A percentile compares a stretch with the other conserved stretches of the same genome.
Evolutionary conservation across 108 stramenopile species (phyloP).

Genomic region (Cyclotella sp.): DNA sequence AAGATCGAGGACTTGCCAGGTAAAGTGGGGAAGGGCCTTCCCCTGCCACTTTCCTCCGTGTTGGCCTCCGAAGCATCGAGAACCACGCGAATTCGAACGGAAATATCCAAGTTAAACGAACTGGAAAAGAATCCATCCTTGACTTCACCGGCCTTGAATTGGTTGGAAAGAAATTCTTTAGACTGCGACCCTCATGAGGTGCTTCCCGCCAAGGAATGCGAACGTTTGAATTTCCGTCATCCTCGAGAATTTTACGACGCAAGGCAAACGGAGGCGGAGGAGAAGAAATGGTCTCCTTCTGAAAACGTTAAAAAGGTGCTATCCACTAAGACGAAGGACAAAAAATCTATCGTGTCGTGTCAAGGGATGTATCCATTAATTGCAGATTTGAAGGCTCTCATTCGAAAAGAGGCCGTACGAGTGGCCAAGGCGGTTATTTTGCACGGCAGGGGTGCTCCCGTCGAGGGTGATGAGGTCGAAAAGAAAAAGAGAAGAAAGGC

Average conservation of each 20-base stretch:
- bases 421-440: constrained; percentile 19
- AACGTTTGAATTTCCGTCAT: constrained; percentile 20
- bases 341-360: too few relatives aligned
- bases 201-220: not conserved
- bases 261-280: constrained; percentile 11
- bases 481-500: not conserved
- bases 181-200: not conserved
- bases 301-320: not conserved
- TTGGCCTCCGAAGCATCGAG: not conserved
- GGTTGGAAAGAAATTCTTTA: constrained; percentile 10
- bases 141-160: not conserved
- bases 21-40: too few relatives aligned
- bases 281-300: not conserved
- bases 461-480: not conserved
- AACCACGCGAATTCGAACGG: not conserved
- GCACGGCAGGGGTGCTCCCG: not conserved
- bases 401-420: constrained; percentile 29
- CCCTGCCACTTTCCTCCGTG: not conserved
- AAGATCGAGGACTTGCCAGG: not conserved
- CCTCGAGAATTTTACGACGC: constrained; percentile 12
- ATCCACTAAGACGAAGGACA: not conserved
- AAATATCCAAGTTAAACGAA: not conserved
- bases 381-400: not conserved
- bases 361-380: not conserved
- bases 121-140: not conserved